Base-by-base conservation (phyloP, 192 early-diverging fungal genomes). In the Geranomyces michiganensis region DNA sequence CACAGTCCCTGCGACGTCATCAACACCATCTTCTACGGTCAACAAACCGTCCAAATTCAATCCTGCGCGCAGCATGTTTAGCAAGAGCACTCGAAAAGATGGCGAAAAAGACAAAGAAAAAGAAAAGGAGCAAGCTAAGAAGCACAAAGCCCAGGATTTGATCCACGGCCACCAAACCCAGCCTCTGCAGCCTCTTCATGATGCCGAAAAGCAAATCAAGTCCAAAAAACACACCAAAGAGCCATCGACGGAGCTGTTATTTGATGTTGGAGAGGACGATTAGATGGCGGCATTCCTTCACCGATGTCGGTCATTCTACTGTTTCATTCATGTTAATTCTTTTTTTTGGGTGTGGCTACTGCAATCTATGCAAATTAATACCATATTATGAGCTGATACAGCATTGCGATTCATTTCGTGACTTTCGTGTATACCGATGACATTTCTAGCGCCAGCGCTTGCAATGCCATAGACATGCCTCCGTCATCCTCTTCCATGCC, bases 361-460 rank as follows among this genome's bases (percentile, higher is more conserved):
- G n/a, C 36, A 41, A 41, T 41, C 36, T 41, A 7, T 41, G 36
- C 36, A 41, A 41, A 7, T 7, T 41, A 41, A 41, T 41, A 41
- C 36, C 36, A 41, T 41, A 7, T 41, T 10, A 41, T 7, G 10
- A 7, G 36, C 36, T 41, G 36, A 10, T 41, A 10, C 36, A 41
- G 36, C 5, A 41, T 3, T 41, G 36, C 36, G 36, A 41, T 60
- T 32, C 29, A 60, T 29, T 60, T 60, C 29, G 58, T 2, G 31
- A 5, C 27, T 29, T 70, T 70, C 30, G 43, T 32, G 33, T 63
- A 71, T n/a, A 45, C 14, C 2, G 36, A 17, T 4, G 51, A 59
- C 66, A 79, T 73, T 55, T 75, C 75, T 55, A 75, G 48, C 24
- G 69, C 75, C 64, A 77, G 43, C 12, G 75, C 75, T 44, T 68